Evolutionary conservation across 768 basidiomycete species (phyloP), one percentile per base, ranked within the genome.

Genomic region (Collybiopsis luxurians): DNA sequence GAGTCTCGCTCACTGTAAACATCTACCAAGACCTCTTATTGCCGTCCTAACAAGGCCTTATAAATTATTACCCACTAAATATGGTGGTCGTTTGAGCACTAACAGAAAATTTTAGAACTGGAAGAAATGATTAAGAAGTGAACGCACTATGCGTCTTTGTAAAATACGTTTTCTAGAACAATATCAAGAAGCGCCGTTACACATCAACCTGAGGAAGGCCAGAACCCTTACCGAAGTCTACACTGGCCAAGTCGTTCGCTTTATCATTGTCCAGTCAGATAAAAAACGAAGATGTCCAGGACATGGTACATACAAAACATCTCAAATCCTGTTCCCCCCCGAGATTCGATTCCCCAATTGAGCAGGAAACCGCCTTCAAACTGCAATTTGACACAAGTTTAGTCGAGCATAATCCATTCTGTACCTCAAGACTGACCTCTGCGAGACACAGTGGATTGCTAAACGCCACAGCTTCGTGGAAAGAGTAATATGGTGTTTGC

Each of bases 1-100:
- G n/a, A n/a, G n/a, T n/a, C n/a, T n/a, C n/a, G n/a, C 73, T 27
- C 48, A 78, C 79, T 82, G 60, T 83, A 83, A 13, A 83, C 65
- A 59, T 73, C 81, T 75, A 62, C 42, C 24, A 60, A 59, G 1
- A n/a, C 53, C 47, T 55, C 11, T 58, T 15, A 61, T 66, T 11
- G 61, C 24, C 9, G 61, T 19, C 19, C 59, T 45, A n/a, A 56
- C 31, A 59, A 60, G 44, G 61, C 57, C 67, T 5, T 4, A 31
- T 27, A 30, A 2, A n/a, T 45, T 26, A 39, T 19, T 7, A 66
- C 76, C 31, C 49, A 81, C 79, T 81, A 12, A 81, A 61, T 17
- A 81, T 78, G 0, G 78, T 80, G n/a, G 79, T 64, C 6, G 77
- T 79, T 61, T 81, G 79, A 6, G 74, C 71, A 65, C 75, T 75